Evolutionary conservation across 148 eudicot genomes (phyloP).

Genomic region (Chenopodium formosanum): DNA sequence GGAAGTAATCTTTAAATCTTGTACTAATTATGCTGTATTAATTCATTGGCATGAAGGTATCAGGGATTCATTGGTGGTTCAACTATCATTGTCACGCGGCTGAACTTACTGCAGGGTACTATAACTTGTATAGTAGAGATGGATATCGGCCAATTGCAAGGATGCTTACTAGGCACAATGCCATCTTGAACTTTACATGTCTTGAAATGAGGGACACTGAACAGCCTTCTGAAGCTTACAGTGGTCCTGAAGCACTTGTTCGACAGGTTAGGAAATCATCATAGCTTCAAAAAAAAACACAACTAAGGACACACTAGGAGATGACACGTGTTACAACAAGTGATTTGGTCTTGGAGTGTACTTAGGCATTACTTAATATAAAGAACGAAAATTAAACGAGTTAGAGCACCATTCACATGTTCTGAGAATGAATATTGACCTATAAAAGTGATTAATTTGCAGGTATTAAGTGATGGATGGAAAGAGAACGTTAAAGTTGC

Average conservation of each 20-base stretch:
- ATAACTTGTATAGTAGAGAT: conserved; percentile 65
- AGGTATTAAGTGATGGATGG: conserved; percentile 71
- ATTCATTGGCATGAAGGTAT: conserved; percentile 38
- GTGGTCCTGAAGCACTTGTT: conserved; percentile 77
- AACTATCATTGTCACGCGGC: conserved; percentile 79
- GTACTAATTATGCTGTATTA: background rate
- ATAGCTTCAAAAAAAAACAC: background rate
- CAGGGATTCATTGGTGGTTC: conserved; percentile 94
- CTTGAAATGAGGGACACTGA: conserved; percentile 89
- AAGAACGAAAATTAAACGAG: background rate
- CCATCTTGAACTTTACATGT: conserved; percentile 78
- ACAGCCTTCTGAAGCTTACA: conserved; percentile 69
- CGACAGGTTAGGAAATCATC: conserved; percentile 45
- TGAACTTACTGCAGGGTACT: conserved; percentile 92
- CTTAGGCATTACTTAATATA: background rate
- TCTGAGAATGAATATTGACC: background rate
- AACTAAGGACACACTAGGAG: too few relatives aligned
- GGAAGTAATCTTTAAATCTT: background rate
- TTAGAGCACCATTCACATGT: background rate
- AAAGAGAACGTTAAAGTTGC: conserved; percentile 55
- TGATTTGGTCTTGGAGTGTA: background rate
- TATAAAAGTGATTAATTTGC: conserved; percentile 1
- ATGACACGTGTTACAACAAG: too few relatives aligned
- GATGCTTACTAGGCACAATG: conserved; percentile 76
- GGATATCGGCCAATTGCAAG: conserved; percentile 84